A percentile compares a stretch with the other conserved stretches of the same genome.
These are phyloP conservation scores for Lodderomyces theae DNA, from an alignment of 1,139 yeast species.

Conservation along the genomic window DNA sequence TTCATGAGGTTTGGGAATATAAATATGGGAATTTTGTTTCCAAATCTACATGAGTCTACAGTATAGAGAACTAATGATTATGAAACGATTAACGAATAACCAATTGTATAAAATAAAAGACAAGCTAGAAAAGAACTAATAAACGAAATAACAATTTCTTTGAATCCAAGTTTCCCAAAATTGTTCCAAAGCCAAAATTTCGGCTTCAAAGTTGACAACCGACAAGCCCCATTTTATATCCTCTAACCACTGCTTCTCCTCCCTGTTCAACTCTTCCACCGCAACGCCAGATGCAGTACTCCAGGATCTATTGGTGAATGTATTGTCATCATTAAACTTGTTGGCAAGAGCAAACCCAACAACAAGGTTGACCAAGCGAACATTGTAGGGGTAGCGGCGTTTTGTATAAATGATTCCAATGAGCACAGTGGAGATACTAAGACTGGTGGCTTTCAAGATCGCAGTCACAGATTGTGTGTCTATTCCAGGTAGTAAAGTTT, in stretches of 20 bases:
- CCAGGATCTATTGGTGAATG: constrained; percentile 95
- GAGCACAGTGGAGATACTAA: no score
- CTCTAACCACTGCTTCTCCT: constrained; percentile 74
- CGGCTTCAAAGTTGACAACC: constrained; percentile 40
- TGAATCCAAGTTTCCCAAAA: constrained; percentile 49
- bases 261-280: constrained; percentile 54
- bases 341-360: constrained; percentile 80
- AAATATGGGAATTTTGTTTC: no score
- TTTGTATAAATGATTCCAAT: no score
- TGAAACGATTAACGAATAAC: neutral
- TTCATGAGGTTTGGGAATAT: no score
- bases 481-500: no score
- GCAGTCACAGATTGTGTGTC: no score
- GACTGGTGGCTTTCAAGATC: no score
- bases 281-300: constrained; percentile 86
- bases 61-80: neutral
- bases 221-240: constrained; percentile 49
- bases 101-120: neutral
- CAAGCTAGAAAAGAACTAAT: neutral
- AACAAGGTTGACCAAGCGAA: constrained; percentile 24
- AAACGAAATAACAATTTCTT: constrained; percentile 21
- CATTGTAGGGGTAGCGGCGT: no score
- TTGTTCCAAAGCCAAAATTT: constrained; percentile 43
- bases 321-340: constrained; percentile 94
- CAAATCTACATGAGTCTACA: no score